These are phyloP conservation scores for Solanum hybrid DNA, from an alignment of 305 asterid genomes.

Conservation along the genomic window DNA sequence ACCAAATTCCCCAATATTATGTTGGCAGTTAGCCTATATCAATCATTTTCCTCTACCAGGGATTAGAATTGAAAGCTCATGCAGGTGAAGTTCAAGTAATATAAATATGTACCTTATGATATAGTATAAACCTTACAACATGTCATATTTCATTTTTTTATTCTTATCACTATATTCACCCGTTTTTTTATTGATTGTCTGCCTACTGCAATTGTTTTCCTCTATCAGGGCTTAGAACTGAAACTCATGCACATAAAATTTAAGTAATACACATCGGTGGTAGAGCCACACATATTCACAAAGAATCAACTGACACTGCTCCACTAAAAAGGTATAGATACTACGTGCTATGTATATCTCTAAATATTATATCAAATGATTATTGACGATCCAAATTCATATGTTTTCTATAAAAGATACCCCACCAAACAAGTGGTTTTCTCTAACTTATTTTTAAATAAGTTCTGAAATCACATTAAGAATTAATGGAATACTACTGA, in stretches of 20 bases:
- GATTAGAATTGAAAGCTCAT: background rate
- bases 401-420: too few species aligned
- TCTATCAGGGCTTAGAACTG: background rate
- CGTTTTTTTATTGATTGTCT: background rate
- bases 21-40: background rate
- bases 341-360: background rate
- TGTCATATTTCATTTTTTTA: background rate
- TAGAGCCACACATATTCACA: background rate
- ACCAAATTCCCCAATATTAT: background rate
- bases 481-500: too few species aligned
- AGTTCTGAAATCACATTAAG: too few species aligned
- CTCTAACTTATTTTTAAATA: too few species aligned
- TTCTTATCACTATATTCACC: background rate
- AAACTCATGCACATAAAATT: background rate
- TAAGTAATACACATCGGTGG: background rate
- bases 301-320: background rate
- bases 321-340: background rate
- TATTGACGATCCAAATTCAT: background rate
- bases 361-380: too few species aligned
- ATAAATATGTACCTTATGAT: background rate
- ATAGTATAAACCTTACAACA: background rate
- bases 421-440: too few species aligned
- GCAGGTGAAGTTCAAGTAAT: background rate
- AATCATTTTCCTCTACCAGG: background rate
- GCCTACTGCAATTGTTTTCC: background rate